phyloP scores from a whole-genome alignment of 129 eudicot genomes.

The Chrysanthemum makinoi region DNA sequence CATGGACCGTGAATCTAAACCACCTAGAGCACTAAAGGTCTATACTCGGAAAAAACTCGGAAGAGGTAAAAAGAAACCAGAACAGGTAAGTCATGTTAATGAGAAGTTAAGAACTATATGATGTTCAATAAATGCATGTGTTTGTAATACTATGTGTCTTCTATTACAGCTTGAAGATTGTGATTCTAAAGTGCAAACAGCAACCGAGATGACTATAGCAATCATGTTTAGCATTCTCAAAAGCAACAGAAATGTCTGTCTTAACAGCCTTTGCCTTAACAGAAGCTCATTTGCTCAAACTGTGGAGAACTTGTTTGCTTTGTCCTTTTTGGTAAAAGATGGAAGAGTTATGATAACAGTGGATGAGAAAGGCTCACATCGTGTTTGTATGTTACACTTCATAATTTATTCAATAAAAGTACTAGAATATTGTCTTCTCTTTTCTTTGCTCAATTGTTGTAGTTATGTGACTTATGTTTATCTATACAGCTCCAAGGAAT shows the following conservation, averaged over 20 bases:
- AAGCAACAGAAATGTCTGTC: constrained; percentile 33
- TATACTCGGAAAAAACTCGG: too few species aligned
- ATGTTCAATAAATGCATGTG: background rate
- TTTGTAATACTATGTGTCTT: background rate
- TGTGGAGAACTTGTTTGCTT: constrained; percentile 61
- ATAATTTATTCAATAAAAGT: background rate
- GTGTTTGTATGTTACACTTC: constrained; percentile 43
- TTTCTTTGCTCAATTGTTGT: background rate
- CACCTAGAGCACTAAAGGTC: constrained; percentile 24
- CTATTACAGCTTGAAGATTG: constrained; percentile 35
- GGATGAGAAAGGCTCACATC: constrained; percentile 47
- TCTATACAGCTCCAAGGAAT: constrained; percentile 57
- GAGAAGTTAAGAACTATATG: too few species aligned
- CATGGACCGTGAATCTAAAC: constrained; percentile 33
- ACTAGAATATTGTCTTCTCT: background rate
- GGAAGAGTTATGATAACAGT: constrained; percentile 48
- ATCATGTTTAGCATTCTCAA: constrained; percentile 47
- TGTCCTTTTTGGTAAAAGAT: constrained; percentile 63
- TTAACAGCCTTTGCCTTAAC: constrained; percentile 45
- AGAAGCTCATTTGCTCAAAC: constrained; percentile 63
- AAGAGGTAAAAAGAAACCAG: constrained; percentile 28
- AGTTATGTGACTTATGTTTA: constrained; percentile 12
- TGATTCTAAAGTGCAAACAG: constrained; percentile 26
- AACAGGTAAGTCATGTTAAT: constrained; percentile 40
- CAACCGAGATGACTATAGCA: constrained; percentile 41